Percentiles rank a stretch among this genome's conserved stretches.
Conservation (phyloP, 371 early-diverging fungal genomes). For the Mortierella polycephala region DNA sequence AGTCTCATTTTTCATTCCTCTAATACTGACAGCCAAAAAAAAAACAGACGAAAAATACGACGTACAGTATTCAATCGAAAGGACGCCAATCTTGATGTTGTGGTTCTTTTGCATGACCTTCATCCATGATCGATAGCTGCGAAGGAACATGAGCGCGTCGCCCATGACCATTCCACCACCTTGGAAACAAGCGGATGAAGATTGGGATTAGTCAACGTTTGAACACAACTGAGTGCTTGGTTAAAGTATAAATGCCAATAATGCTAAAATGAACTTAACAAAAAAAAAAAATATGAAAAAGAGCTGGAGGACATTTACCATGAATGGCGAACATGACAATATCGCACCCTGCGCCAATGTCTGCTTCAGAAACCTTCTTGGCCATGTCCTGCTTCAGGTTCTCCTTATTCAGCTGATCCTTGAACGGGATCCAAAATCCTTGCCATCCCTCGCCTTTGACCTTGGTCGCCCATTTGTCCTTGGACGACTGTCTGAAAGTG, state of each 20-base stretch:
- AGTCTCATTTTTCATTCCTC: too few relatives aligned
- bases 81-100: conserved; percentile 61
- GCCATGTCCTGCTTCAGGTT: conserved; percentile 7
- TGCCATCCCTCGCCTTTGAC: conserved; percentile 39
- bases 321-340: conserved; percentile 50
- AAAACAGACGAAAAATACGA: neutral
- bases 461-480: conserved; percentile 41
- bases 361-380: conserved; percentile 13
- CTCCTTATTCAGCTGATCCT: conserved; percentile 27
- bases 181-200: neutral
- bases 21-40: too few relatives aligned
- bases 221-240: neutral
- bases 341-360: conserved; percentile 43
- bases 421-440: conserved; percentile 52
- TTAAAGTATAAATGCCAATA: neutral
- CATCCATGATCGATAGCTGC: conserved; percentile 57
- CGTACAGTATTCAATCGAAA: conserved; percentile 66
- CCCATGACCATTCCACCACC: conserved; percentile 53
- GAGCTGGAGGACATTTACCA: conserved; percentile 30
- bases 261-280: neutral
- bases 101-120: conserved; percentile 59
- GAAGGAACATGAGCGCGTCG: conserved; percentile 46
- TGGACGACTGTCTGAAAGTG: conserved; percentile 30
- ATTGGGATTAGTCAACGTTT: neutral
- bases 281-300: neutral